Evolutionary conservation across 2,329 filamentous ascomycete species (phyloP).

Genomic region (Esteya vermicola): DNA sequence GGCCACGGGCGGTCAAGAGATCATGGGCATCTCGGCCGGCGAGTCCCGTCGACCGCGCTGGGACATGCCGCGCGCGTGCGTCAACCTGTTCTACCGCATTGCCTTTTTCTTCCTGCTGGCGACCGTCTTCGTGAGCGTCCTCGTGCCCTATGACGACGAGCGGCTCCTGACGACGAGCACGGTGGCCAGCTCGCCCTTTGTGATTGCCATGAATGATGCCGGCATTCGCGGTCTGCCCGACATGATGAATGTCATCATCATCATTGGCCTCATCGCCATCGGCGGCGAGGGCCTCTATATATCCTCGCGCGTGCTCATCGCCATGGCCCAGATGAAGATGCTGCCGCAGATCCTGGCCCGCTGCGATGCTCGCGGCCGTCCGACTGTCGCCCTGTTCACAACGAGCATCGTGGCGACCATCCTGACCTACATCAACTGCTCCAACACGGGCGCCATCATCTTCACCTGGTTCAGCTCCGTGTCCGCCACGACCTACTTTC

Average conservation of each 20-base stretch:
- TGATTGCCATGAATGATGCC: not conserved
- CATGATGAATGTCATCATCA: not conserved
- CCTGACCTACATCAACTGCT: not conserved
- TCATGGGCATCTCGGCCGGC: not conserved
- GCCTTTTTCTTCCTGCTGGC: not conserved
- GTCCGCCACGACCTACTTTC: not conserved
- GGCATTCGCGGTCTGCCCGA: not conserved
- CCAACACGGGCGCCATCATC: not conserved
- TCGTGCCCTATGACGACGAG: not conserved
- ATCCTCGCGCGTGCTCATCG: not conserved
- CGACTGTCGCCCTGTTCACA: not conserved
- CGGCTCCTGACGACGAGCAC: not conserved
- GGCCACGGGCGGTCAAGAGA: not conserved
- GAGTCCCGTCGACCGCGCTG: not conserved
- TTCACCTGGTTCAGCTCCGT: constrained; percentile 2
- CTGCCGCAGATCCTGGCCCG: not conserved
- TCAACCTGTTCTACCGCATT: not conserved
- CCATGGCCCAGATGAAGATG: not conserved
- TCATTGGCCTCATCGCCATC: not conserved
- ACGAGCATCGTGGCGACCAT: not conserved
- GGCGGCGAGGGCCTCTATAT: not conserved
- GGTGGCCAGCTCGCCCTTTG: not conserved
- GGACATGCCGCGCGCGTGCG: not conserved
- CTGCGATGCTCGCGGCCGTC: not conserved
- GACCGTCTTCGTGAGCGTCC: not conserved